Evolutionary conservation across 2,329 filamentous ascomycete species (phyloP).

Genomic region (Ophiocordyceps camponoti-saundersi): DNA sequence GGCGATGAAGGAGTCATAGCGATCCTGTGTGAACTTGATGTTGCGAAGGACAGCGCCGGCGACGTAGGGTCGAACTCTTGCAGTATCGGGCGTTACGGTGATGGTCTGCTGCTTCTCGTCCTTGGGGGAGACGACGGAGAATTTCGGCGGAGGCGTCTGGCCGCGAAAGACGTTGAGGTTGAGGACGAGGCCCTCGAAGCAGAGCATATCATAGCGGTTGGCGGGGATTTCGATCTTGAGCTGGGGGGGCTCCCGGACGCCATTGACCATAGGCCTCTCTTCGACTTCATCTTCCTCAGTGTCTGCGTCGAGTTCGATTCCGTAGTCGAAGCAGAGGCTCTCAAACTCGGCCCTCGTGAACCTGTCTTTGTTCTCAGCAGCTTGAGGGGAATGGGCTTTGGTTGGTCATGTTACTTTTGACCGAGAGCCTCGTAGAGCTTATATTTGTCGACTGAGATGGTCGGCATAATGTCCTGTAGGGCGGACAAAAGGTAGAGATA

Average conservation of each 20-base stretch:
- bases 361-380: slow-evolving; percentile 23
- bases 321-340: slow-evolving; percentile 95
- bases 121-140: slow-evolving; percentile 54
- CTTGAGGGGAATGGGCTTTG: slow-evolving; percentile 5
- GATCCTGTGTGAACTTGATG: slow-evolving; percentile 77
- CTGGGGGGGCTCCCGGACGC: slow-evolving; percentile 73
- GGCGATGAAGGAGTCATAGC: slow-evolving; percentile 94
- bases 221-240: slow-evolving; percentile 97
- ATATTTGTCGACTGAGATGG: slow-evolving; percentile 91
- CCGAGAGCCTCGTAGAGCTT: slow-evolving; percentile 87
- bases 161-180: slow-evolving; percentile 92
- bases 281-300: slow-evolving; percentile 42
- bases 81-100: slow-evolving; percentile 59
- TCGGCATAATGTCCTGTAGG: slow-evolving; percentile 56
- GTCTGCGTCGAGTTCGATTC: slow-evolving; percentile 95
- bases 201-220: slow-evolving; percentile 89
- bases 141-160: slow-evolving; percentile 60
- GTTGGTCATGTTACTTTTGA: slow-evolving; percentile 44
- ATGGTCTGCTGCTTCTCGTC: slow-evolving; percentile 64
- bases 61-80: slow-evolving; percentile 69
- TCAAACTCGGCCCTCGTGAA: slow-evolving; percentile 93
- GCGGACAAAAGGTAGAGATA: not conserved
- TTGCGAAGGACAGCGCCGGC: slow-evolving; percentile 80
- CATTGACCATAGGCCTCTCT: slow-evolving; percentile 56
- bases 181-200: slow-evolving; percentile 89